Evolutionary conservation across 352 stramenopile species (phyloP), one percentile per base, ranked within the genome.

Genomic region (Phytophthora palmivora): DNA sequence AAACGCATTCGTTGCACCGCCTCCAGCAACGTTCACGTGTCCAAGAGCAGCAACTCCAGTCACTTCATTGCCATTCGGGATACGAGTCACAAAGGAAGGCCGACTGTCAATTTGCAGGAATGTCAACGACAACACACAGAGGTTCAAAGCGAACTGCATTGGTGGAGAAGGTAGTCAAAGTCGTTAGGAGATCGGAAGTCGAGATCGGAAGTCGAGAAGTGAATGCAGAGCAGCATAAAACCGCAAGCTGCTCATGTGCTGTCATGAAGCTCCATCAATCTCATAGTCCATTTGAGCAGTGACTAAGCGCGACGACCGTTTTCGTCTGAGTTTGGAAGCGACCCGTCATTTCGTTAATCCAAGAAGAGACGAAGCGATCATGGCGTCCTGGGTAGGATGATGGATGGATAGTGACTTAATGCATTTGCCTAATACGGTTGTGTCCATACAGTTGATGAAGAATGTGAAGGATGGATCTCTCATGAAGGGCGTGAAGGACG

Each of bases 381-480:
- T 85, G 73, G 71, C 73, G 58, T 81, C 73, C 24, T 84, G 76
- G 70, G 73, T 82, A 55, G 18, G 28, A 21, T 7, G 55, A 61
- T 66, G 28, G 48, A 49, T 62, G 19, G 12, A 18, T 58, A 26
- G 15, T 61, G 15, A 9, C 46, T n/a, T 32, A 28, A 7, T 6
- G 18, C 3, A 3, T 11, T 43, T 47, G 33, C 33, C 46, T 53
- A 33, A 62, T 46, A 10, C 16, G n/a, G 30, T 32, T 7, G 24
- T 4, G 62, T 28, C 15, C 10, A 9, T 52, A 21, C 45, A 84
- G 75, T 76, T 76, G 50, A 76, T 87, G 73, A 84, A 89, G 72
- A 92, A 92, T 48, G 83, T 92, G 69, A 92, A 92, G 60, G 84
- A 91, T 76, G 81, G 84, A n/a, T 91, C 81, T 12, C 62, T 72